Evolutionary conservation across 805 yeast species (phyloP), one percentile per base, ranked within the genome.

Genomic region (Naumovozyma baii): DNA sequence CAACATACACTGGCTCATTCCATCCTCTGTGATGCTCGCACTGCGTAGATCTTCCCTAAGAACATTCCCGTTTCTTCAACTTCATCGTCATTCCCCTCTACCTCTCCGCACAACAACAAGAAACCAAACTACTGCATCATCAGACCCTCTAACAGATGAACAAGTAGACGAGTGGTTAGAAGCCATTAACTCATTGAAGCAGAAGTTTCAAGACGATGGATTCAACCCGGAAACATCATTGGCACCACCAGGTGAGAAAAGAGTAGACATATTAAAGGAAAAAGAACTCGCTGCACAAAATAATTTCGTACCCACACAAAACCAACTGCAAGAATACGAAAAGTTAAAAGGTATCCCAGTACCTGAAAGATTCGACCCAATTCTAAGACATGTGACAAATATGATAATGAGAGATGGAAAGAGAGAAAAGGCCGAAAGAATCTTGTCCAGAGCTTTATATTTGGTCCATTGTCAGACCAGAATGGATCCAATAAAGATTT

Each of bases 341-440:
- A 59, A 57, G 10, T 63, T 80, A 37, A 64, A 70, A 42, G 67
- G 61, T 31, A 64, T 66, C 44, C 72, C 75, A 10, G 64, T 85
- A 22, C 94, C 95, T 19, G 54, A 66, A 19, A 68, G 70, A 47
- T 63, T 66, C 34, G 92, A 86, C 51, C 81, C 83, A n/a, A 74
- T 79, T 16, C 68, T 88, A 36, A 78, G 79, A 37, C 80, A 83
- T 50, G 75, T 92, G 54, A 80, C 84, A 39, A 87, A 87, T 57
- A 70, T 87, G 66, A 78, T 92, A 45, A 92, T 92, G 97, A 78
- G 84, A 56, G 80, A 85, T 57, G 98, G 98, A 33, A 79, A 80
- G 61, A 92, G 88, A 61, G 74, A 83, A 40, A 66, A 70, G 37
- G 96, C 97, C 0, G 80, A 80, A 56, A 80, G 73, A 50, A 69